Conservation (phyloP, 805 yeast genomes). For the Candida lessepsii region DNA sequence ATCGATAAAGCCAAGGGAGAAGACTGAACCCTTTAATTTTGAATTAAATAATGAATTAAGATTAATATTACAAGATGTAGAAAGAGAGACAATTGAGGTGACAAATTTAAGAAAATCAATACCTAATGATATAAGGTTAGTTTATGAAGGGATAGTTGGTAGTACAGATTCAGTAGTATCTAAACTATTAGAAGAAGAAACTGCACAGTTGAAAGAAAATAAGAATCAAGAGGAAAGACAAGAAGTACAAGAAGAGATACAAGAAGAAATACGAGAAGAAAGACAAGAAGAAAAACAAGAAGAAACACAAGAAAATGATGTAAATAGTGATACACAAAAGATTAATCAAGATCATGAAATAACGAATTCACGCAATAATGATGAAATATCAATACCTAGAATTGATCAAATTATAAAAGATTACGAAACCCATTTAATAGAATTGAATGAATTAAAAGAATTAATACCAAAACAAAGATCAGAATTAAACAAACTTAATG, state of each 20-base stretch:
- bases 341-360: not conserved
- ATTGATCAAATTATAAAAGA: constrained; percentile 22
- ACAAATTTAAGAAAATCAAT: constrained; percentile 53
- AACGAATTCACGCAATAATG: not conserved
- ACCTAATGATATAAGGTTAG: constrained; percentile 42
- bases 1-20: constrained; percentile 30
- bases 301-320: not conserved
- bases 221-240: constrained; percentile 1
- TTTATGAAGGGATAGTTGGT: constrained; percentile 34
- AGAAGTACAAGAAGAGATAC: not conserved
- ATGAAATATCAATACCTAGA: constrained; percentile 4
- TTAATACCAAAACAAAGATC: constrained; percentile 36
- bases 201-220: not conserved
- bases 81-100: constrained; percentile 56
- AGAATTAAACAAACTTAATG: constrained; percentile 33
- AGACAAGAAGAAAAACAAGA: constrained; percentile 14
- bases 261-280: constrained; percentile 13
- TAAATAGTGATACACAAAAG: not conserved
- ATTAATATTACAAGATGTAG: constrained; percentile 56
- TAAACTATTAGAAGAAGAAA: constrained; percentile 16
- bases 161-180: constrained; percentile 33
- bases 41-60: constrained; percentile 61
- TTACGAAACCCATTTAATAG: constrained; percentile 27
- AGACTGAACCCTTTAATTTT: constrained; percentile 69
- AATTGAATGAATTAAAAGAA: constrained; percentile 33